Percentiles rank a stretch among this genome's conserved stretches.
Conservation (phyloP, 1,139 yeast species). For the Geotrichum fermentans region DNA sequence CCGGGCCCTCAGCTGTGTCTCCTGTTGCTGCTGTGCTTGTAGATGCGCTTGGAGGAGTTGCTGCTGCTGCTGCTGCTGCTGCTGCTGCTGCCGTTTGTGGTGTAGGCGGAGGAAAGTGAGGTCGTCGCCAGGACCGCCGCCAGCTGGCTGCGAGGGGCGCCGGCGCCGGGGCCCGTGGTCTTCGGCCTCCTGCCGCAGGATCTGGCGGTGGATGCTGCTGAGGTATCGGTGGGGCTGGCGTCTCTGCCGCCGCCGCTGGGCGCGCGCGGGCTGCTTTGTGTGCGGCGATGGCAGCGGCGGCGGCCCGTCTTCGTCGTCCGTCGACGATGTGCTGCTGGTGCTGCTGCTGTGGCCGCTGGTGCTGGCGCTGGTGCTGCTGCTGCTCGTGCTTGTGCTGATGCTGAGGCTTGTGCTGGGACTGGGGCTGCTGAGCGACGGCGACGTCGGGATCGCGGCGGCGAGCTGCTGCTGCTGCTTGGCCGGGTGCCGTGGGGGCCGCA, state of each 20-base stretch:
- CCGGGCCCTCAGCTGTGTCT: not conserved
- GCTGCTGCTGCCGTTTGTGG: not conserved
- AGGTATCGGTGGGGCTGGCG: not conserved
- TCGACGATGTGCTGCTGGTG: too few species aligned
- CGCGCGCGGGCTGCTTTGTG: not conserved
- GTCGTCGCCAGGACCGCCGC: not conserved
- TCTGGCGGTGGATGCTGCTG: not conserved
- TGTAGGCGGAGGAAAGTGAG: not conserved
- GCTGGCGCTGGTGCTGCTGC: not conserved
- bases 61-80: not conserved
- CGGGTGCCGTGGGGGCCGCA: too few species aligned
- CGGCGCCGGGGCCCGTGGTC: not conserved
- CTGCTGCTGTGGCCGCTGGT: too few species aligned
- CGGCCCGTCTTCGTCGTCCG: too few species aligned
- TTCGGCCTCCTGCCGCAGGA: not conserved
- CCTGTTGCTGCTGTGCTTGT: not conserved
- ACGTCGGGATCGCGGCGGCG: not conserved
- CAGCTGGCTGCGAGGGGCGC: too few species aligned
- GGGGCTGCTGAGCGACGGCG: not conserved
- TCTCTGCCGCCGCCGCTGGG: conserved; percentile 5
- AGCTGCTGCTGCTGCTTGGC: not conserved
- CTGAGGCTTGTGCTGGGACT: not conserved
- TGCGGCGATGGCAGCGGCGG: not conserved
- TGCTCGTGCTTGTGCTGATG: not conserved
- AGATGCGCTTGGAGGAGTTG: not conserved